These are phyloP conservation scores for Venturiaceae sp. DNA, from an alignment of 2,329 filamentous ascomycete genomes.

Conservation along the genomic window DNA sequence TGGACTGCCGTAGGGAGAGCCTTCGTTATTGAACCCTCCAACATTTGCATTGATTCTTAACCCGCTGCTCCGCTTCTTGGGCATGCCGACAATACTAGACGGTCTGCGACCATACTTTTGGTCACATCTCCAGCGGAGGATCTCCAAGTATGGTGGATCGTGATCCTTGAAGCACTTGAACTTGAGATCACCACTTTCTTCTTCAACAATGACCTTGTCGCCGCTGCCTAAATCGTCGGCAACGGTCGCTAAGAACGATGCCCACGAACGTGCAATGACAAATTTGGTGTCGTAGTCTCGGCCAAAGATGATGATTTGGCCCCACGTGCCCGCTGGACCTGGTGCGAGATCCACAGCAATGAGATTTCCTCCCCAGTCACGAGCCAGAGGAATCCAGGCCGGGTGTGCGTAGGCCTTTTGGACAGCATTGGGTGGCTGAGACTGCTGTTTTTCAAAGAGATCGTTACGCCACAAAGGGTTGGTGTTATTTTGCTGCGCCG, in stretches of 20 bases:
- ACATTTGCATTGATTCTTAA: slow-evolving; percentile 44
- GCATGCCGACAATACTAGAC: slow-evolving; percentile 29
- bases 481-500: slow-evolving; percentile 35
- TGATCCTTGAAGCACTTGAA: slow-evolving; percentile 89
- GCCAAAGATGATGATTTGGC: slow-evolving; percentile 92
- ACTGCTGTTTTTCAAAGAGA: slow-evolving; percentile 74
- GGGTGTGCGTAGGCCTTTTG: slow-evolving; percentile 91
- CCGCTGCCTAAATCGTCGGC: slow-evolving; percentile 70
- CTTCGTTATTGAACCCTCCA: slow-evolving; percentile 28
- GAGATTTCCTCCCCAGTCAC: slow-evolving; percentile 98
- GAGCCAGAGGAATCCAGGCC: slow-evolving; percentile 89
- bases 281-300: slow-evolving; percentile 99
- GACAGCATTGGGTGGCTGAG: slow-evolving; percentile 73
- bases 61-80: slow-evolving; percentile 14
- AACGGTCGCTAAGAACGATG: slow-evolving; percentile 71
- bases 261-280: slow-evolving; percentile 88
- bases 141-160: slow-evolving; percentile 89
- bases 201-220: slow-evolving; percentile 86
- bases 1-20: slow-evolving; percentile 58
- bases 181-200: slow-evolving; percentile 85
- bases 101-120: slow-evolving; percentile 73
- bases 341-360: slow-evolving; percentile 87
- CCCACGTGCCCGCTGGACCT: slow-evolving; percentile 84
- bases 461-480: slow-evolving; percentile 75
- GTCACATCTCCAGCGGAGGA: slow-evolving; percentile 88